Evolutionary conservation across 257 asterid species (phyloP).

Genomic region (Galeopsis tetrahit): DNA sequence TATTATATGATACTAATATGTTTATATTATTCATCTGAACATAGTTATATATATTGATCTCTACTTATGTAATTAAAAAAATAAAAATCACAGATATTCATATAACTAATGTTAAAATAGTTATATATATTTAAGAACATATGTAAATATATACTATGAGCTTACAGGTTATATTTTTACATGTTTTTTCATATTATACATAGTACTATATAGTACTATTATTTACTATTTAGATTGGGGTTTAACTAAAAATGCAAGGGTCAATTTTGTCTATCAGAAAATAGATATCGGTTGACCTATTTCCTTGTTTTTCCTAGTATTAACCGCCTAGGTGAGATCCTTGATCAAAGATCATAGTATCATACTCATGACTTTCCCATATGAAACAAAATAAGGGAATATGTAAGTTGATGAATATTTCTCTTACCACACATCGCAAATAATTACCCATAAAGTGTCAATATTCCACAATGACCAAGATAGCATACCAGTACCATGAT

Average conservation of each 20-base stretch:
- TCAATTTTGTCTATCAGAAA: background rate
- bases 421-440: background rate
- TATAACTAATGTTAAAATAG: background rate
- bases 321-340: background rate
- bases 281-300: constrained; percentile 6
- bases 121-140: background rate
- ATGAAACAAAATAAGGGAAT: background rate
- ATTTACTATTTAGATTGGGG: background rate
- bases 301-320: background rate
- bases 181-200: background rate
- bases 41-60: no score
- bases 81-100: background rate
- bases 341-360: background rate
- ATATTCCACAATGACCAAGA: background rate
- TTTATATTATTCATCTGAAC: no score
- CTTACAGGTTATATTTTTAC: background rate
- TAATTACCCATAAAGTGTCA: constrained; percentile 8
- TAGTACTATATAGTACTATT: background rate
- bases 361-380: background rate
- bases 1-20: background rate
- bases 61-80: background rate
- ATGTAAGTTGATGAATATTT: background rate
- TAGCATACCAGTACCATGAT: background rate
- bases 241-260: background rate
- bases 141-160: background rate